Evolutionary conservation across 2,329 filamentous ascomycete genomes (phyloP), one percentile per base, ranked within the genome.

Genomic region (Pyrenophora graminea): DNA sequence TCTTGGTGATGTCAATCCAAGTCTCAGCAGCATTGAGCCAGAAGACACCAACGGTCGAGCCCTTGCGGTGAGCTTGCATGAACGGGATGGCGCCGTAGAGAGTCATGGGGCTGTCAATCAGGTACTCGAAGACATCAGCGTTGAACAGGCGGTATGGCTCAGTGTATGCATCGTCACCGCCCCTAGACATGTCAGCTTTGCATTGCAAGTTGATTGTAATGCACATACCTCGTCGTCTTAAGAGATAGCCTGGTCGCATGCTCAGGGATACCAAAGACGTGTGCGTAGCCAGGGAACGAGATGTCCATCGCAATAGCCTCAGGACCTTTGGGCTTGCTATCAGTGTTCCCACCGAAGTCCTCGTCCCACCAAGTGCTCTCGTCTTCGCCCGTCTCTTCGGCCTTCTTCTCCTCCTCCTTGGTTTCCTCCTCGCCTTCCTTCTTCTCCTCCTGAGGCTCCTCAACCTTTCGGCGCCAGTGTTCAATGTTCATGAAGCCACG

Each of bases 291-390:
- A 1, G 89, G 85, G 74, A 99, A 99, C 0, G 88, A 87, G 63
- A 99, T 93, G 69, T 99, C 94, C 51, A 99, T 76, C 12, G 85
- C 91, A 38, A 99, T 81, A 69, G 92, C 94, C 75, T 99, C 94
- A 0, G 94, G 94, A 1, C 94, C 94, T 66, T 86, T 86, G n/a
- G 94, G 93, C 76, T 99, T 99, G 4, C 87, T 85, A 73, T 99
- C 94, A 0, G 92, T 97, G 72, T 94, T 96, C 55, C 93, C 92
- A 58, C 93, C 93, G 73, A 99, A 99, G 0, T 83, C 85, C 77
- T 99, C 94, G 6, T 99, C 94, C 94, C 94, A 99, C 91, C 91
- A 97, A 3, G 92, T 97, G 75, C 87, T 89, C 70, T 97, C 89
- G 59, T 94, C 89, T 58, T 88, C 84, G 12, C 79, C 80, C 9